Percentiles rank a stretch among this genome's conserved stretches.
Conservation (phyloP, 2,329 filamentous ascomycete genomes). For the Ceratocystis eucalypticola region DNA sequence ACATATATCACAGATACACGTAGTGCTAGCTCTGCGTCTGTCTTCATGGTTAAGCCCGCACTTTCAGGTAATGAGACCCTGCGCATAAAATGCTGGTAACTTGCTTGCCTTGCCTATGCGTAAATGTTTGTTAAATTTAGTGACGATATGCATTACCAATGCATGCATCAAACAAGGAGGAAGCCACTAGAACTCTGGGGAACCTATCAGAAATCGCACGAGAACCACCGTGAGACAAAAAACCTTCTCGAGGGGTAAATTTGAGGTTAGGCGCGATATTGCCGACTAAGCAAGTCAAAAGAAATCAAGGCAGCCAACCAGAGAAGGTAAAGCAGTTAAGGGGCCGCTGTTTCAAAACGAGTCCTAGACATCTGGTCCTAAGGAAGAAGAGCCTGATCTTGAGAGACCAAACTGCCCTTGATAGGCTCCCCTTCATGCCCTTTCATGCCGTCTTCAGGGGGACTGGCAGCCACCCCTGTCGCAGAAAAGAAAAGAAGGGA, state of each 20-base stretch:
- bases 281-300: neutral
- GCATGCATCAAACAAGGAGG: neutral
- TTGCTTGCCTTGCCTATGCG: neutral
- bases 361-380: neutral
- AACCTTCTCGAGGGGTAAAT: neutral
- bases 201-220: neutral
- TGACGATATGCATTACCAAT: neutral
- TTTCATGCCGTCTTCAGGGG: neutral
- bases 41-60: neutral
- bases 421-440: neutral
- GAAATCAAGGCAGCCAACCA: too few species aligned
- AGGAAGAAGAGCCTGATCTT: neutral
- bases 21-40: neutral
- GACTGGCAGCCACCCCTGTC: neutral
- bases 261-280: neutral
- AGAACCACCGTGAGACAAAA: neutral
- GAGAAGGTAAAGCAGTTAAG: neutral
- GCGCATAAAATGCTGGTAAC: neutral
- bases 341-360: conserved; percentile 4
- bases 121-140: neutral
- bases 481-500: neutral
- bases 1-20: neutral
- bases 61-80: neutral
- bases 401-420: neutral
- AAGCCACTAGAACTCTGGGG: conserved; percentile 5